Evolutionary conservation across 768 basidiomycete genomes (phyloP), one percentile per base, ranked within the genome.

Genomic region (Mycena capillaripes): DNA sequence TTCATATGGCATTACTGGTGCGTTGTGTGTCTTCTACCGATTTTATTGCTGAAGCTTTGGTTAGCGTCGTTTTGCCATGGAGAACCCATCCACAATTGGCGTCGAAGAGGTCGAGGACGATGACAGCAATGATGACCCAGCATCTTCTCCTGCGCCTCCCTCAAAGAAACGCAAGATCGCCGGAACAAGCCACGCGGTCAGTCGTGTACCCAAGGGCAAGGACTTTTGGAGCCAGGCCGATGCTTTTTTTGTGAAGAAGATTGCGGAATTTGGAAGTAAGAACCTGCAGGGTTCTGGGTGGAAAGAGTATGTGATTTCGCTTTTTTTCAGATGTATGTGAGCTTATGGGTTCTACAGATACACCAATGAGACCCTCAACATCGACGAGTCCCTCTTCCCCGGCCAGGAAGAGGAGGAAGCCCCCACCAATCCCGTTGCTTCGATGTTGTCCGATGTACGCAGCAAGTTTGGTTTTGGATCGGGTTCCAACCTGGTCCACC

Each of bases 181-280:
- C 19, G 0, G 46, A 10, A 34, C 27, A 8, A 14, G 0, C 17
- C 59, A 60, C 5, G 59, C 7, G 2, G 59, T 38, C 19, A 40
- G 59, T 9, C 59, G 59, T 5, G 12, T 63, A 3, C 61, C 61
- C 12, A 63, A 63, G 21, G 61, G 61, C 3, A 46, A 63, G 48
- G 61, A 63, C 44, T 63, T 63, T 36, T 63, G 61, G 61, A 52
- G 61, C 34, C 44, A 32, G 27, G 61, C n/a, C 12, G 61, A 63
- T 21, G 4, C 44, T 12, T 63, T 63, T 25, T 63, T 63, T 25
- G 19, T 30, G 6, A 34, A 16, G 46, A 48, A 63, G 46, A 63
- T 63, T 4, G 14, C n/a, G 2, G 29, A 48, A 14, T 63, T 63
- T 50, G 61, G 61, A 7, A 50, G 46, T 19, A 63, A 63, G 21